Evolutionary conservation across 2,329 filamentous ascomycete species (phyloP).

Genomic region (Colletotrichum spinosum): DNA sequence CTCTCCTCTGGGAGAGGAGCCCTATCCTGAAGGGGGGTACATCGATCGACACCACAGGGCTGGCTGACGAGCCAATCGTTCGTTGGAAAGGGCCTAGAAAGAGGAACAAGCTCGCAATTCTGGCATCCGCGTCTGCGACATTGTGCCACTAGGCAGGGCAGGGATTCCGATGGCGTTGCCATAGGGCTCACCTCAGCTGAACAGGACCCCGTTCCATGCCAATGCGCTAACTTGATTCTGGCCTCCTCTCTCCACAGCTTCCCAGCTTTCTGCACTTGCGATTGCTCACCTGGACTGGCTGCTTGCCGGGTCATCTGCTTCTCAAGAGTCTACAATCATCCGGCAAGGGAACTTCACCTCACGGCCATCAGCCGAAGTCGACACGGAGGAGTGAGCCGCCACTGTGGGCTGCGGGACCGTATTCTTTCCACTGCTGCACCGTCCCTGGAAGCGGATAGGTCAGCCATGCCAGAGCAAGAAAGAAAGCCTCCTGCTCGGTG

Average conservation of each 20-base stretch:
- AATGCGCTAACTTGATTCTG: constrained; percentile 47
- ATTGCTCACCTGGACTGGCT: constrained; percentile 11
- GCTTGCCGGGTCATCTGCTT: constrained; percentile 29
- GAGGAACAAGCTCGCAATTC: constrained; percentile 44
- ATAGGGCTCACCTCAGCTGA: constrained; percentile 55
- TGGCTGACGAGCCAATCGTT: constrained; percentile 43
- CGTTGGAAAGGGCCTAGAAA: constrained; percentile 39
- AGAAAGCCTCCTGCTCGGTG: constrained; percentile 6
- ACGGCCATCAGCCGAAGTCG: constrained; percentile 8
- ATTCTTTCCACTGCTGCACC: not conserved
- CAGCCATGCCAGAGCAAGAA: constrained; percentile 28
- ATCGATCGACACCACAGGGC: constrained; percentile 38
- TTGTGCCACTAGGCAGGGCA: constrained; percentile 35
- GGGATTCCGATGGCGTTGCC: constrained; percentile 42
- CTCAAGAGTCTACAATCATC: constrained; percentile 41
- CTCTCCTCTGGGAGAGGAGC: not conserved
- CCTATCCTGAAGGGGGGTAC: constrained; percentile 15
- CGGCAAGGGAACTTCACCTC: constrained; percentile 42
- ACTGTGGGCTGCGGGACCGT: constrained; percentile 12
- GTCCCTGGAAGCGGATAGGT: constrained; percentile 21
- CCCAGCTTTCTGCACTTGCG: constrained; percentile 15
- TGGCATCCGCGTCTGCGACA: constrained; percentile 26
- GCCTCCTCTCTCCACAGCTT: constrained; percentile 10
- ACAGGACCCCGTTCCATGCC: constrained; percentile 45
- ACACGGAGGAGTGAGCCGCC: constrained; percentile 23